Base-by-base conservation (phyloP, 257 asterid genomes). In the Primulina eburnea region DNA sequence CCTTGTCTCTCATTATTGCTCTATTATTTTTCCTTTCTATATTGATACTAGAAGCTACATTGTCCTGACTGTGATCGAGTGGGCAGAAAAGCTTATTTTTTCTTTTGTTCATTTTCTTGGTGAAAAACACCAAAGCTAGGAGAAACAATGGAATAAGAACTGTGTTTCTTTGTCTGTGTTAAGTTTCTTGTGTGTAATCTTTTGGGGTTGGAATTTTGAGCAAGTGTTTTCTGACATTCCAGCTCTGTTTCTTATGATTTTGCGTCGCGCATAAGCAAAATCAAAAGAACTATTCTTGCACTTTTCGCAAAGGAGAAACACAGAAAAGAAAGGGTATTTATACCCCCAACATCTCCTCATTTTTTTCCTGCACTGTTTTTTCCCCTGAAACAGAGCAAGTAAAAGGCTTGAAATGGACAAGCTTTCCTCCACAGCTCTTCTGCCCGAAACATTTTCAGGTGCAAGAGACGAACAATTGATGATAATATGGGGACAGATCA, bases 401-500 rank as follows among this genome's bases (percentile, higher is more conserved):
- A 5, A 47, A 47, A 47, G 55, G 18, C 14, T 47, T 0, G 2
- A 47, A 47, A 47, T 47, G 55, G 18, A 47, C 55, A 47, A 47
- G 55, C 18, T 47, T 47, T 47, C n/a, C 18, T 12, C 55, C 55
- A 47, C n/a, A 47, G 14, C 55, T 14, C n/a, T 47, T 12, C 55
- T 47, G 55, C 55, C 55, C 2, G 55, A 47, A 14, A 47, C 55
- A 47, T 47, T 47, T 14, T 47, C 55, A 4, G 55, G n/a, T 4
- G 55, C 55, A 12, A 4, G 18, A 12, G 55, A 12, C 55, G 16
- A 47, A 47, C 55, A 47, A 8, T 47, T 47, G 7, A 47, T 14
- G 55, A 47, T 14, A 12, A 14, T 47, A 14, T 47, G 55, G 55
- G 55, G 18, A 0, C 55, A 47, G 55, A 64, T 72, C 18, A 84